Conservation (phyloP, 2,329 filamentous ascomycete species). For the Pseudogymnoascus sp. region DNA sequence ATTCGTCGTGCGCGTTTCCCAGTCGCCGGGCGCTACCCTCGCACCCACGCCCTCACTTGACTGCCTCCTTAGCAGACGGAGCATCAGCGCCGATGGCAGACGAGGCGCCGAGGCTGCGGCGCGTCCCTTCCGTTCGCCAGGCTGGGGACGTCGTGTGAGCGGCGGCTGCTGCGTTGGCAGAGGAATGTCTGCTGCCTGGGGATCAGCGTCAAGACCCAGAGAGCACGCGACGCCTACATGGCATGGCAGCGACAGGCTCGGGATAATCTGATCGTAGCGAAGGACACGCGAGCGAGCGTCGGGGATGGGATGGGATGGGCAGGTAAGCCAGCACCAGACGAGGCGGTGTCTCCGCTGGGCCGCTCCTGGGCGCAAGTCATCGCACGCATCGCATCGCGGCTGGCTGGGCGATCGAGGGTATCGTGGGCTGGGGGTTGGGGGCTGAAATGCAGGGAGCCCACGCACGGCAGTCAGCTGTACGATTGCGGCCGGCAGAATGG, state of each 20-base stretch:
- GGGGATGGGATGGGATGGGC: not conserved
- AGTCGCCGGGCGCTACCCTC: not conserved
- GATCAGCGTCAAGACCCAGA: not conserved
- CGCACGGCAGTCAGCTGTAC: conserved; percentile 2
- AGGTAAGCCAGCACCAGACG: not conserved
- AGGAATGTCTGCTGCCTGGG: not conserved
- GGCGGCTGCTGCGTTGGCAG: not conserved
- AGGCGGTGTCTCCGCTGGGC: not conserved
- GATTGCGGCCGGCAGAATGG: not conserved
- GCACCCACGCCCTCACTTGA: not conserved
- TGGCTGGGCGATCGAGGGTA: not conserved
- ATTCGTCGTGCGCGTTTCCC: not conserved
- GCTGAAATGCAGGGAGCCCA: conserved; percentile 2
- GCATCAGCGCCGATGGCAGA: not conserved
- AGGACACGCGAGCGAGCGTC: not conserved
- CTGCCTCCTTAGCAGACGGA: not conserved
- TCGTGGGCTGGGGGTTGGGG: not conserved
- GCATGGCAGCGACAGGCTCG: not conserved
- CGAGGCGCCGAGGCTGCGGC: not conserved
- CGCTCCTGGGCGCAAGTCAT: not conserved
- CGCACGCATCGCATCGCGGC: not conserved
- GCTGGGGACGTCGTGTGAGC: not conserved
- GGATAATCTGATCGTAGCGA: not conserved
- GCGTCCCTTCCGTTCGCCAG: not conserved
- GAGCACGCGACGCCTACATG: not conserved